Percentiles rank a stretch among this genome's conserved stretches.
Conservation (phyloP, 768 basidiomycete species). For the Pleurotus giganteus region DNA sequence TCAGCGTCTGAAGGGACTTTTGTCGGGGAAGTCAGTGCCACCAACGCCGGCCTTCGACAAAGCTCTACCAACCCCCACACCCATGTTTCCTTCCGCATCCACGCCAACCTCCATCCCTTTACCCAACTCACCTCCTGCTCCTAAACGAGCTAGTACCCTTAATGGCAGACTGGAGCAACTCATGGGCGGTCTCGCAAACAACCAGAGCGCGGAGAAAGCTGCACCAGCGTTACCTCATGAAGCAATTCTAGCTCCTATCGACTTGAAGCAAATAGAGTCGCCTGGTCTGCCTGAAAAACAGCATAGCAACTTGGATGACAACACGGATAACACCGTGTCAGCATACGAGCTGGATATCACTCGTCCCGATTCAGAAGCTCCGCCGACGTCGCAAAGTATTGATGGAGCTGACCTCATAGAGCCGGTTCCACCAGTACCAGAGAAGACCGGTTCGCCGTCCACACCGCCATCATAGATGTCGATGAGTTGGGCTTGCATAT, state of each 20-base stretch:
- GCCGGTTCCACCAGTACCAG: background rate
- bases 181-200: slow-evolving; percentile 4
- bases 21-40: slow-evolving; percentile 32
- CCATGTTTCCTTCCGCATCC: slow-evolving; percentile 6
- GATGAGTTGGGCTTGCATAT: background rate
- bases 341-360: background rate
- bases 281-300: slow-evolving; percentile 19
- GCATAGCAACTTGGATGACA: slow-evolving; percentile 13
- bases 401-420: slow-evolving; percentile 1
- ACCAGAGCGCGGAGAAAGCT: slow-evolving; percentile 8
- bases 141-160: slow-evolving; percentile 3
- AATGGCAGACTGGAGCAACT: slow-evolving; percentile 7
- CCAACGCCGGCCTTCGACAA: slow-evolving; percentile 29
- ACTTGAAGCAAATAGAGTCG: slow-evolving; percentile 20
- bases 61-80: slow-evolving; percentile 21
- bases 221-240: slow-evolving; percentile 19
- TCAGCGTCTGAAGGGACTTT: slow-evolving; percentile 43
- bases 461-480: background rate
- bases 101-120: slow-evolving; percentile 20
- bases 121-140: slow-evolving; percentile 1
- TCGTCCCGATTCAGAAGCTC: background rate
- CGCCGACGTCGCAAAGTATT: background rate
- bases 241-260: slow-evolving; percentile 12
- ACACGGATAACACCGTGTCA: background rate
- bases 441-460: background rate